A percentile compares a stretch with the other conserved stretches of the same genome.
Conservation (phyloP, 345 rosid species). For the Populus deltoides region DNA sequence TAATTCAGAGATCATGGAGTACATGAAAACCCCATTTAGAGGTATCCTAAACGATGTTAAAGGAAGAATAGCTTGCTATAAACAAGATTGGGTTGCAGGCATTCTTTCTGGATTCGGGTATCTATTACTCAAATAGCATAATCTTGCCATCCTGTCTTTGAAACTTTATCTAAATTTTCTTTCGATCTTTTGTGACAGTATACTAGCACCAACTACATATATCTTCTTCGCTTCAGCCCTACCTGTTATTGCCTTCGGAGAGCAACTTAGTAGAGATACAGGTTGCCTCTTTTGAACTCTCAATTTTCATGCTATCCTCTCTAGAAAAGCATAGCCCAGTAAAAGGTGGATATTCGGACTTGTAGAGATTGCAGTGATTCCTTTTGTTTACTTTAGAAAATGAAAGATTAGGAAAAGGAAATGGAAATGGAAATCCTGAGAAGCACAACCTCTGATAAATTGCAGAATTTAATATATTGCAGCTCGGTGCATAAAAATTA, state of each 20-base stretch:
- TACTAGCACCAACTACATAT: slow-evolving; percentile 80
- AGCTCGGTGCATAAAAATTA: neutral
- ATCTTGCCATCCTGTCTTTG: neutral
- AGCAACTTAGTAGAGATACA: slow-evolving; percentile 77
- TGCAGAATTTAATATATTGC: neutral
- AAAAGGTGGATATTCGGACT: neutral
- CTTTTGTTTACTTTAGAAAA: neutral
- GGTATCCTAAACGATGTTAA: slow-evolving; percentile 53
- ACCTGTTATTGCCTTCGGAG: slow-evolving; percentile 85
- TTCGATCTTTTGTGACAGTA: slow-evolving; percentile 28
- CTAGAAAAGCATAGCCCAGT: neutral
- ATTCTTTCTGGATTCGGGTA: slow-evolving; percentile 58
- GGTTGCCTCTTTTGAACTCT: slow-evolving; percentile 26
- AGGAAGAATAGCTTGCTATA: slow-evolving; percentile 60
- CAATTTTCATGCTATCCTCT: neutral
- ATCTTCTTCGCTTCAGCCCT: slow-evolving; percentile 82
- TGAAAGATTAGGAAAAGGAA: neutral
- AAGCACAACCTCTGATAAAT: neutral
- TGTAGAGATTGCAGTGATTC: neutral
- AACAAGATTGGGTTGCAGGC: slow-evolving; percentile 64
- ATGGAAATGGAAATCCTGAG: neutral
- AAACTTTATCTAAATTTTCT: neutral
- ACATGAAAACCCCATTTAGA: slow-evolving; percentile 39
- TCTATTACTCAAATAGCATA: neutral
- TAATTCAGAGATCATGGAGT: slow-evolving; percentile 36